These are phyloP conservation scores for Trichopus zeylanicus DNA, from an alignment of 116 monocot genomes.

Conservation along the genomic window DNA sequence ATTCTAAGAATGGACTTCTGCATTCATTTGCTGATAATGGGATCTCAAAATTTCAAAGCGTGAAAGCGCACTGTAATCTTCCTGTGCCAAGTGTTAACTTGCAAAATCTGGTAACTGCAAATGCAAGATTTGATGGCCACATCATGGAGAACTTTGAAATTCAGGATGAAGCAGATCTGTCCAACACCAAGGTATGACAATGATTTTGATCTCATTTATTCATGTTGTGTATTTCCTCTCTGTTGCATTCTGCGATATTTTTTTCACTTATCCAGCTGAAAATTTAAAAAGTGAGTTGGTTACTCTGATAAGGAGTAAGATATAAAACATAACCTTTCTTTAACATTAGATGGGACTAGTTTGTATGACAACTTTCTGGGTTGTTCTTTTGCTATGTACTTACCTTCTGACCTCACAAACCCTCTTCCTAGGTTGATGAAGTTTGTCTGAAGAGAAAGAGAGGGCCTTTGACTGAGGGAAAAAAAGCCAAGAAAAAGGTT, in stretches of 20 bases:
- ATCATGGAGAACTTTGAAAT: background rate
- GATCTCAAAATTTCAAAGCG: background rate
- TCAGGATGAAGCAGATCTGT: constrained; percentile 4
- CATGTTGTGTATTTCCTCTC: background rate
- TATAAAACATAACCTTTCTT: background rate
- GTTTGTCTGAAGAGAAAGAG: constrained; percentile 26
- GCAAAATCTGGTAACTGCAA: background rate
- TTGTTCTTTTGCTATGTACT: background rate
- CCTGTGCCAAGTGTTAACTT: background rate
- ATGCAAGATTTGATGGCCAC: background rate
- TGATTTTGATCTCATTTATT: background rate
- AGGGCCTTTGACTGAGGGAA: constrained; percentile 23
- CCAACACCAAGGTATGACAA: constrained; percentile 3
- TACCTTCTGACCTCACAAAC: background rate
- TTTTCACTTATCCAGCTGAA: background rate
- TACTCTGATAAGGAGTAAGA: background rate
- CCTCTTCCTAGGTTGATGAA: constrained; percentile 16
- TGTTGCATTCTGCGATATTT: background rate
- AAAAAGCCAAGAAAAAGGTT: constrained; percentile 54
- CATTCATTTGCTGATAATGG: background rate
- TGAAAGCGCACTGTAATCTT: background rate
- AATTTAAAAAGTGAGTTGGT: background rate
- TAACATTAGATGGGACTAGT: background rate
- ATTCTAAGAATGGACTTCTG: background rate
- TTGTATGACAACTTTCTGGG: background rate